These are phyloP conservation scores for Angophora floribunda DNA, from an alignment of 345 rosid genomes.

Conservation along the genomic window DNA sequence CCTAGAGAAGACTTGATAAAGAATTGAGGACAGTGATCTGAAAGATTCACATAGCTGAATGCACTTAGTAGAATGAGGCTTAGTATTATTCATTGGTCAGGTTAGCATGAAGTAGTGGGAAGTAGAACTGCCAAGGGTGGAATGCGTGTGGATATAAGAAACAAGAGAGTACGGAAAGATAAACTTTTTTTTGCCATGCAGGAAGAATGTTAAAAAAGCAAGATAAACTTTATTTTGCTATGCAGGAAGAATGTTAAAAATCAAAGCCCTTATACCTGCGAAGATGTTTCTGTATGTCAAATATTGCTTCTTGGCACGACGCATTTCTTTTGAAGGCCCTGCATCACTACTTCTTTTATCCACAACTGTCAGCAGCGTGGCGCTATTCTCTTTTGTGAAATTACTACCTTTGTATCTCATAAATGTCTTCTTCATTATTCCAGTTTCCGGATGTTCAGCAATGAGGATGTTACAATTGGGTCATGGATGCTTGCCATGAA, in stretches of 20 bases:
- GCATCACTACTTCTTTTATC: background rate
- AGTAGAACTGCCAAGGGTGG: background rate
- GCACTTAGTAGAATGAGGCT: background rate
- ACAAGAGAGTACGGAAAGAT: background rate
- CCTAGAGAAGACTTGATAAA: background rate
- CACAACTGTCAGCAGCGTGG: background rate
- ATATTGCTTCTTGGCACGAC: background rate
- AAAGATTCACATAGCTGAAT: background rate
- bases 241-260: background rate
- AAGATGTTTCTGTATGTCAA: background rate
- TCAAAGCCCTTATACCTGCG: background rate
- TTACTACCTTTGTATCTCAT: background rate
- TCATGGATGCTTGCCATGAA: constrained; percentile 99
- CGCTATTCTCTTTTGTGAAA: background rate
- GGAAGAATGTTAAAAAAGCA: background rate
- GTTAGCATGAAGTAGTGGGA: background rate
- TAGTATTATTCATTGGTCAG: background rate
- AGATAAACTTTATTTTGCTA: background rate
- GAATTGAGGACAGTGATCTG: background rate
- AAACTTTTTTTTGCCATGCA: background rate
- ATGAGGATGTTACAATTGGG: constrained; percentile 94
- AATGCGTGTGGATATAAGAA: background rate
- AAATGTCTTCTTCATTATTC: background rate
- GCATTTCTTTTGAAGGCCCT: background rate
- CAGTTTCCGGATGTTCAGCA: constrained; percentile 98